phyloP scores from a whole-genome alignment of 768 basidiomycete species.

The Tubosaeta sp. region DNA sequence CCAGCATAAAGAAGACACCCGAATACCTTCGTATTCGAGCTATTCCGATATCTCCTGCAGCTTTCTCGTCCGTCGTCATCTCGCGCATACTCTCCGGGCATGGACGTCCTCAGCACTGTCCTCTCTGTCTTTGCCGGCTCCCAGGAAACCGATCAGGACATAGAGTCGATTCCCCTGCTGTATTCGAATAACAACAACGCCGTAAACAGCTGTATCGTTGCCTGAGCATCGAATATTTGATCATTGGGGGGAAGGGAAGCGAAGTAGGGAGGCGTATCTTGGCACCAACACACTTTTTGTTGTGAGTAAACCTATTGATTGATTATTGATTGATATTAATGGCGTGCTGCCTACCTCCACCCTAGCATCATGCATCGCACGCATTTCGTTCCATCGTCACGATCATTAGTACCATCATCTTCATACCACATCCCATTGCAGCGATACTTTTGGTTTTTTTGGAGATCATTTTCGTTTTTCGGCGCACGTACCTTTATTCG shows the following conservation, averaged over 20 bases:
- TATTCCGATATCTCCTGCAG: background rate
- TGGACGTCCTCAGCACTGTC: conserved; percentile 21
- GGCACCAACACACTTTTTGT: conserved; percentile 11
- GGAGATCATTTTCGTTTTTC: background rate
- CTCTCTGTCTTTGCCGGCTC: conserved; percentile 13
- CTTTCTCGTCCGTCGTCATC: background rate
- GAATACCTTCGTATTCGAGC: conserved; percentile 1
- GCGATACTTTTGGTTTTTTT: conserved; percentile 6
- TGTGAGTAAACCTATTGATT: conserved; percentile 17
- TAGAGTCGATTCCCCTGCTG: conserved; percentile 12
- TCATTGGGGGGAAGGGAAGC: background rate
- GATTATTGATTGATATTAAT: background rate
- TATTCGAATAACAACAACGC: background rate
- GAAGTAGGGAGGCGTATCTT: background rate
- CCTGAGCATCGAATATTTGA: conserved; percentile 10
- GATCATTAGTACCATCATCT: background rate
- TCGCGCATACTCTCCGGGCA: conserved; percentile 4
- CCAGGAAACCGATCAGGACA: background rate
- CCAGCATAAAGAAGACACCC: conserved; percentile 9
- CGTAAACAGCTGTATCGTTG: conserved; percentile 16
- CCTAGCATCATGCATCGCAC: conserved; percentile 8
- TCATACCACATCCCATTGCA: conserved; percentile 2
- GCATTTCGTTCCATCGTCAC: conserved; percentile 3
- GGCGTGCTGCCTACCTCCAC: conserved; percentile 6
- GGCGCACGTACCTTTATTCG: conserved; percentile 10